phyloP scores from a whole-genome alignment of 345 rosid species.

The Gossypium arboreum region DNA sequence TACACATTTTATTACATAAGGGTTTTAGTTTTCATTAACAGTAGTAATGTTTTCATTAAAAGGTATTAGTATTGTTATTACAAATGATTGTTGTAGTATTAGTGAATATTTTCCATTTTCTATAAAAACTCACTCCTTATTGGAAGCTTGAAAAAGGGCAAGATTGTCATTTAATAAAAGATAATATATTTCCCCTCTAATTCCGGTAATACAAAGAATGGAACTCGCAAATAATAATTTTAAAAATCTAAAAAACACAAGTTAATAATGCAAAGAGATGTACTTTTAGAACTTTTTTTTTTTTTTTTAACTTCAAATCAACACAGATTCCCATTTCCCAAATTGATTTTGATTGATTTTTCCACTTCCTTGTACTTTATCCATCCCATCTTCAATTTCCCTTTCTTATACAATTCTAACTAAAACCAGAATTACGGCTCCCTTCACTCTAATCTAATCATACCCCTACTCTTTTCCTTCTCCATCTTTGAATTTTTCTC shows the following conservation, averaged over 20 bases:
- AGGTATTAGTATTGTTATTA: too few relatives aligned
- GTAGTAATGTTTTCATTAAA: too few relatives aligned
- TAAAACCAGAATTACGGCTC: not conserved
- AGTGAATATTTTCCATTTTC: too few relatives aligned
- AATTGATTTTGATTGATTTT: not conserved
- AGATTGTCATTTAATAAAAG: not conserved
- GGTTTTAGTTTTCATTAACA: too few relatives aligned
- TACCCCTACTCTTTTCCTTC: not conserved
- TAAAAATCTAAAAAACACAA: not conserved
- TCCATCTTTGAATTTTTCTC: not conserved
- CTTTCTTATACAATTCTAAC: not conserved
- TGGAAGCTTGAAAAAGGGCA: not conserved
- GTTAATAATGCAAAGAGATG: not conserved
- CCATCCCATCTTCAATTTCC: not conserved
- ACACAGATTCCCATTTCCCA: not conserved
- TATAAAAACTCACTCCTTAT: too few relatives aligned
- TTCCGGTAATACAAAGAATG: not conserved
- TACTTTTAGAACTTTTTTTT: not conserved
- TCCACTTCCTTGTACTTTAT: not conserved
- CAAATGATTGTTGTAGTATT: too few relatives aligned
- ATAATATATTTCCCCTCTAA: not conserved
- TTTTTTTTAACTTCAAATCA: conserved; percentile 2
- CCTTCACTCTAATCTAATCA: conserved; percentile 5
- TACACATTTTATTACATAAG: too few relatives aligned
- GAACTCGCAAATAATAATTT: not conserved